These are phyloP conservation scores for Debaryomyces sp. DNA, from an alignment of 1,139 yeast species.

Conservation along the genomic window DNA sequence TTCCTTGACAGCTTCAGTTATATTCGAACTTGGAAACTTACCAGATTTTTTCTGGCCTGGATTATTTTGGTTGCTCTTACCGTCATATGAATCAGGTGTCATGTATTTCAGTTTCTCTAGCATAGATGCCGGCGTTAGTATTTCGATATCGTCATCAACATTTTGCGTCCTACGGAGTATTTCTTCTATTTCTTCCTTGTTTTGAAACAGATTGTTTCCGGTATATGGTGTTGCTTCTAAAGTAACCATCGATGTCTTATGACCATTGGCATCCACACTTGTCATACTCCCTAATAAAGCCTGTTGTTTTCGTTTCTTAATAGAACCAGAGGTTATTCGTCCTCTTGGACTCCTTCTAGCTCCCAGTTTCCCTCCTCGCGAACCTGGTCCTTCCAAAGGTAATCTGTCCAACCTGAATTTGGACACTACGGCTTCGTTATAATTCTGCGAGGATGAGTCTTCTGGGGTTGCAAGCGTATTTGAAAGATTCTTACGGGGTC, in stretches of 20 bases:
- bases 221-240: background rate
- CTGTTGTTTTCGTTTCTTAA: slow-evolving; percentile 26
- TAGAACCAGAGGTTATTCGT: slow-evolving; percentile 25
- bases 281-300: slow-evolving; percentile 16
- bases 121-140: background rate
- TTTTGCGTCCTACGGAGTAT: background rate
- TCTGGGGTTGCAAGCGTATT: slow-evolving; percentile 25
- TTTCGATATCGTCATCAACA: background rate
- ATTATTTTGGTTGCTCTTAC: no score
- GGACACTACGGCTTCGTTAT: slow-evolving; percentile 35
- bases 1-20: background rate
- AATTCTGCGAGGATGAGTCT: slow-evolving; percentile 32
- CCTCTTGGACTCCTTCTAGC: slow-evolving; percentile 29
- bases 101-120: background rate
- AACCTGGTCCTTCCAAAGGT: slow-evolving; percentile 49
- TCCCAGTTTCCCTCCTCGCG: slow-evolving; percentile 41
- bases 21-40: background rate
- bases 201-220: background rate
- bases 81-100: background rate
- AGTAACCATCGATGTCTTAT: slow-evolving; percentile 3
- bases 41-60: background rate
- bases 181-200: background rate
- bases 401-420: slow-evolving; percentile 40
- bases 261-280: slow-evolving; percentile 4
- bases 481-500: slow-evolving; percentile 35